phyloP scores from a whole-genome alignment of 2,329 filamentous ascomycete species.

The Ascochyta fabae region DNA sequence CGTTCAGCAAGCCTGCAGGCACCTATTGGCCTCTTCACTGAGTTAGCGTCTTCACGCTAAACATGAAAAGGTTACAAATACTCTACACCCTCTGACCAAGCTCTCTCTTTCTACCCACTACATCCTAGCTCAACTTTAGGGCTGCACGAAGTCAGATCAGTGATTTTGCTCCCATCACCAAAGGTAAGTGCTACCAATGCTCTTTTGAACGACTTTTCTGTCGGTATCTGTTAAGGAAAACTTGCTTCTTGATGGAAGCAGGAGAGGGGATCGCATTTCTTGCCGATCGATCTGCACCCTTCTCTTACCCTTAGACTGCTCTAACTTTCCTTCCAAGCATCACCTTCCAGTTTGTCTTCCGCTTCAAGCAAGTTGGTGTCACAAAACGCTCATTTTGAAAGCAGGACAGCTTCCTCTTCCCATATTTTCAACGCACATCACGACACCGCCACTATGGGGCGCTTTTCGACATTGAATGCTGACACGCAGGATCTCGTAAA shows the following conservation, averaged over 20 bases:
- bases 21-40: neutral
- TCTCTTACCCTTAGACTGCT: neutral
- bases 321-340: too few relatives aligned
- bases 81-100: neutral
- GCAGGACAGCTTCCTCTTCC: neutral
- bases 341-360: neutral
- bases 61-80: neutral
- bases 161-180: neutral
- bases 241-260: neutral
- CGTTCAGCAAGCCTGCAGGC: neutral
- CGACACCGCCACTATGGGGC: constrained; percentile 28
- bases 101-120: neutral
- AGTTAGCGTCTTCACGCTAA: neutral
- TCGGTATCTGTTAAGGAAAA: neutral
- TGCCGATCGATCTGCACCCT: neutral
- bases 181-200: constrained; percentile 1
- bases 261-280: neutral
- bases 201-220: neutral
- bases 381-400: neutral
- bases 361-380: neutral
- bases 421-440: neutral
- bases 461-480: constrained; percentile 42
- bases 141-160: neutral
- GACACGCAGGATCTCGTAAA: constrained; percentile 42
- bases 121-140: neutral